phyloP scores from a whole-genome alignment of 345 rosid species.

The Abelmoschus esculentus region DNA sequence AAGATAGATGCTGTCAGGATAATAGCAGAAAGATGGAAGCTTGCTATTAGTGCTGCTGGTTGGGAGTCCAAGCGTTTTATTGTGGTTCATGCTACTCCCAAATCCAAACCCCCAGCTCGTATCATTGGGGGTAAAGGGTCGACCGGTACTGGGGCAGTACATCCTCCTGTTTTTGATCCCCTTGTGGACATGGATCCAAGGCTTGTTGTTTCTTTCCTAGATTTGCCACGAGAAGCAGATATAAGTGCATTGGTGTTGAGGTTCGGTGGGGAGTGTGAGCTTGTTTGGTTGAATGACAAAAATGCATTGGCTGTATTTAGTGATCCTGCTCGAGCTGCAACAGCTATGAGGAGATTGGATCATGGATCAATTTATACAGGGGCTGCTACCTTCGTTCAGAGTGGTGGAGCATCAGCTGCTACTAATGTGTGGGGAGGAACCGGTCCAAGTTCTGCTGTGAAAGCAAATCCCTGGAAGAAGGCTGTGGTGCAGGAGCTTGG shows the following conservation, averaged over 20 bases:
- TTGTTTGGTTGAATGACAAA: constrained; percentile 90
- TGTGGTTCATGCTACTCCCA: constrained; percentile 62
- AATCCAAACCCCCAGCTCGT: constrained; percentile 75
- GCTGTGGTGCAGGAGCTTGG: constrained; percentile 32
- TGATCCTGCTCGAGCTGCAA: constrained; percentile 94
- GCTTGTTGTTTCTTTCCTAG: constrained; percentile 78
- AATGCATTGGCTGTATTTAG: constrained; percentile 83
- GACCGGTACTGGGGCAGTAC: constrained; percentile 29
- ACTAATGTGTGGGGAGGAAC: constrained; percentile 59
- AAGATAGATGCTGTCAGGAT: constrained; percentile 80
- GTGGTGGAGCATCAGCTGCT: constrained; percentile 29
- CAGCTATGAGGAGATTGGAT: constrained; percentile 95
- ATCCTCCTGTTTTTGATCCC: constrained; percentile 63
- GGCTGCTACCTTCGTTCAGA: constrained; percentile 48
- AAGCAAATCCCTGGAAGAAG: constrained; percentile 80
- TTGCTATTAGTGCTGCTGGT: constrained; percentile 60
- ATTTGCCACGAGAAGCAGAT: constrained; percentile 86
- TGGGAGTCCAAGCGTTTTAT: constrained; percentile 95
- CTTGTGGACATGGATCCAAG: constrained; percentile 92
- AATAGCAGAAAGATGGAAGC: constrained; percentile 97
- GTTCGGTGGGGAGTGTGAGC: constrained; percentile 95
- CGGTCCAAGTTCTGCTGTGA: constrained; percentile 21
- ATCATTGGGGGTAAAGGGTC: constrained; percentile 65
- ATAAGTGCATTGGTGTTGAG: constrained; percentile 73
- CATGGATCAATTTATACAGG: constrained; percentile 80